Conservation (phyloP, 177 flowering plant species). For the Vitis hybrid region DNA sequence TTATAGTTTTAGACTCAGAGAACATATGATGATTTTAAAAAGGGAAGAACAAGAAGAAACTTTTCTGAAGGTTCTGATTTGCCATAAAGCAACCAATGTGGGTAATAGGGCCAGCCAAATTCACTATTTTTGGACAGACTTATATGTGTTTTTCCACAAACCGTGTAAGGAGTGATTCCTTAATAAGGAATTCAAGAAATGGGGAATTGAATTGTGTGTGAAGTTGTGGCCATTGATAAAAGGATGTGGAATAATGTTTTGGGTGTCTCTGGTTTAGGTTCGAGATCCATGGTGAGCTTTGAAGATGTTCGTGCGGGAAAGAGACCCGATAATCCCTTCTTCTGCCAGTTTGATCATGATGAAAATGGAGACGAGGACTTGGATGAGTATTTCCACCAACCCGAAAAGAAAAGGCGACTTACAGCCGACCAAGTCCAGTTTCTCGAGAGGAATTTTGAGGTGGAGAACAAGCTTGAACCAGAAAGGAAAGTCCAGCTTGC, state of each 20-base stretch:
- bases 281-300: conserved; percentile 67
- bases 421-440: conserved; percentile 58
- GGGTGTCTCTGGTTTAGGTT: conserved; percentile 33
- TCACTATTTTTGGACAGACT: neutral
- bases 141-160: neutral
- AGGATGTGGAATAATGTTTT: neutral
- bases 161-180: neutral
- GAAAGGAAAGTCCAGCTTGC: conserved; percentile 82
- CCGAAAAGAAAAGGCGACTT: conserved; percentile 74
- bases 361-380: conserved; percentile 60
- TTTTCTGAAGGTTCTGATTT: no score
- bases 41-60: no score
- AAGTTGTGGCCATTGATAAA: neutral
- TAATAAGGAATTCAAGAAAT: neutral
- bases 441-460: conserved; percentile 70
- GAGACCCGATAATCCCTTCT: conserved; percentile 38
- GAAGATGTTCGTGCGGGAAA: conserved; percentile 39
- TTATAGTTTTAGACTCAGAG: no score
- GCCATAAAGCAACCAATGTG: no score
- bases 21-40: no score
- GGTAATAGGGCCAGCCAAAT: neutral
- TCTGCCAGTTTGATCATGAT: conserved; percentile 45
- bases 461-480: conserved; percentile 82
- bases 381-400: conserved; percentile 62
- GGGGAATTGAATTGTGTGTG: neutral